Evolutionary conservation across 192 early-diverging fungal genomes (phyloP), one percentile per base, ranked within the genome.

Genomic region (Backusella psychrophila): DNA sequence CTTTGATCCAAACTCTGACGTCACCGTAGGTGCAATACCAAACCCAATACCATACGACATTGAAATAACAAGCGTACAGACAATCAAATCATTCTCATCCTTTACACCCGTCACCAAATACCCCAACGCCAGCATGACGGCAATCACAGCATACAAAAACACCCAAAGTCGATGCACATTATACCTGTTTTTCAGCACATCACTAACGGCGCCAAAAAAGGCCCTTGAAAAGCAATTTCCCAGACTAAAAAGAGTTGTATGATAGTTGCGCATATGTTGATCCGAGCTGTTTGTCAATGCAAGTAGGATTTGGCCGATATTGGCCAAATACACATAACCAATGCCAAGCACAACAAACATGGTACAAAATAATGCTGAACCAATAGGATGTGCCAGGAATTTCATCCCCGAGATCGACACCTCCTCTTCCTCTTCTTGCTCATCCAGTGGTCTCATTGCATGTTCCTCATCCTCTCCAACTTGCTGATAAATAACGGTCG

Each of bases 111-210:
- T 66, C 1, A 81, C 76, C 44, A 63, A n/a, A 38, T 81, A 81
- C 8, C 70, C 8, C 39, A 69, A 14, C 15, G 56, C 65, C n/a
- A 46, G 33, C 15, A 70, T 29, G 31, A 78, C 66, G 0, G 39
- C 52, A 1, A 81, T 9, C 9, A 77, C 26, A 0, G 73, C 76
- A 11, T 56, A 14, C 26, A 73, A 74, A 46, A 78, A 78, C 21
- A 81, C 69, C 80, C 80, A 81, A 19, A 81, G 31, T 1, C 80
- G 80, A 46, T 78, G 80, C 17, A 81, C 33, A 11, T 73, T 70
- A 41, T 72, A 78, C 23, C 34, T 36, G 21, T 46, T 59, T 14
- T 77, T 81, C n/a, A 77, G 41, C 12, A 75, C 17, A 72, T 81
- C 80, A 33, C 76, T 78, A 15, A 75, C 4, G 0, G 73, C 59